Percentiles rank a stretch among this genome's conserved stretches.
Evolutionary conservation across 2,329 filamentous ascomycete genomes (phyloP).

Genomic region (Sporothrix mexicana): DNA sequence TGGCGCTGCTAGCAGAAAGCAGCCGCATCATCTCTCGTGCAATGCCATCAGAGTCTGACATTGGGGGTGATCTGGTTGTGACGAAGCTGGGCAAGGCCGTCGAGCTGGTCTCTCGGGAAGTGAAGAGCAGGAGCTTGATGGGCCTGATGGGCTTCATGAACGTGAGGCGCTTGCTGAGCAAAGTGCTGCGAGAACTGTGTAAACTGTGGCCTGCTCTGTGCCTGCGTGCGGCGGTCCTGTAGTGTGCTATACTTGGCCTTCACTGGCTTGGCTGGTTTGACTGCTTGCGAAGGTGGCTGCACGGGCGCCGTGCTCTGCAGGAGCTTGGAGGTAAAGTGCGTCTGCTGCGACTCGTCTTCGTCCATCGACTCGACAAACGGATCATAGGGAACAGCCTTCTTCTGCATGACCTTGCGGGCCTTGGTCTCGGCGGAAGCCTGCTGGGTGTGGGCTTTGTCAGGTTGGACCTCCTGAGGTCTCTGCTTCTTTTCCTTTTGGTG

Average conservation of each 20-base stretch:
- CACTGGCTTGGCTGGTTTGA: not conserved
- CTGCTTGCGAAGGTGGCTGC: not conserved
- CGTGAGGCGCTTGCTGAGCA: not conserved
- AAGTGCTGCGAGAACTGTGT: not conserved
- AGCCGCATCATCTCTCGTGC: conserved; percentile 35
- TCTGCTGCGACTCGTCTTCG: not conserved
- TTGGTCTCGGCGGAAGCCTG: not conserved
- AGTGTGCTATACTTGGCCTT: not conserved
- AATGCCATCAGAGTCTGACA: conserved; percentile 3
- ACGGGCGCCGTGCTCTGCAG: conserved; percentile 16
- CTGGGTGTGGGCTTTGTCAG: not conserved
- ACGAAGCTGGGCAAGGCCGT: not conserved
- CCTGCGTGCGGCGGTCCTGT: not conserved
- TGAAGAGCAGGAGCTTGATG: too few species aligned
- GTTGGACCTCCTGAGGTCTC: not conserved
- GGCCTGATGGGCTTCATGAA: too few species aligned
- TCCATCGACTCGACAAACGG: conserved; percentile 28
- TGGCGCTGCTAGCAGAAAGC: not conserved
- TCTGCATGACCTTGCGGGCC: not conserved
- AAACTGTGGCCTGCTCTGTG: not conserved
- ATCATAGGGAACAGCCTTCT: conserved; percentile 18
- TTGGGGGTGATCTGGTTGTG: not conserved
- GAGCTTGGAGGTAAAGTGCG: conserved; percentile 34
- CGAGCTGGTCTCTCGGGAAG: not conserved
- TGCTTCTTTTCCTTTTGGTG: not conserved